phyloP scores from a whole-genome alignment of 305 asterid genomes.

The Plantago lanceolata region DNA sequence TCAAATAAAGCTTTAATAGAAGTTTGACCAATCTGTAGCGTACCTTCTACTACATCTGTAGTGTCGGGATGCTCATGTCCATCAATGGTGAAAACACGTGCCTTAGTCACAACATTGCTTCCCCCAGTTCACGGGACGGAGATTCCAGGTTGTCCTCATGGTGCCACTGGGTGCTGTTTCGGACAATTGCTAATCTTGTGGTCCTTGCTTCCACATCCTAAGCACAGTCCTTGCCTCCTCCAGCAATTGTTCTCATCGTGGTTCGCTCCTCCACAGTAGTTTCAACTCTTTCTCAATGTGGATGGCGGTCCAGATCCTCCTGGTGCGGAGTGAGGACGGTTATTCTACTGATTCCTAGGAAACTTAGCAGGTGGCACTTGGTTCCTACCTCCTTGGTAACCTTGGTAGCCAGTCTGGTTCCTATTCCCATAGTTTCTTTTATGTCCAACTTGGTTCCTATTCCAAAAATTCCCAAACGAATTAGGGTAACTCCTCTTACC shows the following conservation, averaged over 20 bases:
- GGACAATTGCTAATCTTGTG: neutral
- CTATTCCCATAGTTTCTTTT: too few species aligned
- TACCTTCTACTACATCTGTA: neutral
- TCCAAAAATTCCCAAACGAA: too few species aligned
- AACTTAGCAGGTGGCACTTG: too few species aligned
- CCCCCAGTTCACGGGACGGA: too few species aligned
- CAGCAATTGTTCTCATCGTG: neutral
- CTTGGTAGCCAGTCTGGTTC: too few species aligned
- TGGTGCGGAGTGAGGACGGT: too few species aligned
- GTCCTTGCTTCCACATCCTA: neutral
- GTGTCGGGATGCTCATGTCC: neutral
- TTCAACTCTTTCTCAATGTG: neutral
- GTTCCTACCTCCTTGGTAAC: too few species aligned
- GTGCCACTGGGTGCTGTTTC: neutral
- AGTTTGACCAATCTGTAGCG: neutral
- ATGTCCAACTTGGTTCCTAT: too few species aligned
- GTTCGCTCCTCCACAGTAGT: neutral
- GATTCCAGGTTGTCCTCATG: neutral
- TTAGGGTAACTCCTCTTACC: too few species aligned
- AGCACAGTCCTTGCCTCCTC: neutral
- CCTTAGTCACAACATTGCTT: neutral
- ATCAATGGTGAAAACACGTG: neutral
- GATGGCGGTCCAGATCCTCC: neutral
- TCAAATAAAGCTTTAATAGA: neutral
- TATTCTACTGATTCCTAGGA: too few species aligned